These are phyloP conservation scores for Schoenoplectus tabernaemontani DNA, from an alignment of 202 grass and related monocot species.

Conservation along the genomic window DNA sequence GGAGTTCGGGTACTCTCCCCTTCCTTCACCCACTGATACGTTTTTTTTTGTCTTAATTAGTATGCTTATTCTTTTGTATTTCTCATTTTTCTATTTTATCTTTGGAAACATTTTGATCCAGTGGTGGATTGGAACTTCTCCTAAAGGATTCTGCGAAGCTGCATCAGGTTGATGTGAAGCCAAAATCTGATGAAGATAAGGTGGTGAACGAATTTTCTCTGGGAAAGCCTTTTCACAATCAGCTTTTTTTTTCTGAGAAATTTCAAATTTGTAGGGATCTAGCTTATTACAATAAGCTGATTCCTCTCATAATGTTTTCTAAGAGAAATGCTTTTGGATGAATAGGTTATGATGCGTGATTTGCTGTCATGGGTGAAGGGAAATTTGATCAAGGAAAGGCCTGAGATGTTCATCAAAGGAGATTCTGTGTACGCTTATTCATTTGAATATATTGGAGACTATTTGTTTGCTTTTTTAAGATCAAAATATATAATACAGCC, in stretches of 20 bases:
- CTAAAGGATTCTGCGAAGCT: constrained; percentile 65
- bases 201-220: constrained; percentile 25
- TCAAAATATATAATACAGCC: not conserved
- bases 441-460: not conserved
- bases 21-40: not conserved
- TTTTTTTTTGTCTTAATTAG: not conserved
- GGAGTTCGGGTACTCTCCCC: constrained; percentile 58
- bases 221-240: not conserved
- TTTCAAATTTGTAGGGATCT: not conserved
- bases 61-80: not conserved
- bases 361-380: constrained; percentile 70
- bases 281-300: not conserved
- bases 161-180: constrained; percentile 55
- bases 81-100: not conserved
- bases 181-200: constrained; percentile 37
- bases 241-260: not conserved
- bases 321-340: not conserved
- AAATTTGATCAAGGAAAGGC: constrained; percentile 90
- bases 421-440: constrained; percentile 52
- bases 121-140: constrained; percentile 78
- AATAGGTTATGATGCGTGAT: constrained; percentile 40
- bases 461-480: not conserved
- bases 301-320: not conserved
- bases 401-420: constrained; percentile 92
- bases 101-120: constrained; percentile 25